Evolutionary conservation across 2,329 filamentous ascomycete species (phyloP), one percentile per base, ranked within the genome.

Genomic region (Trichoderma aggressivum): DNA sequence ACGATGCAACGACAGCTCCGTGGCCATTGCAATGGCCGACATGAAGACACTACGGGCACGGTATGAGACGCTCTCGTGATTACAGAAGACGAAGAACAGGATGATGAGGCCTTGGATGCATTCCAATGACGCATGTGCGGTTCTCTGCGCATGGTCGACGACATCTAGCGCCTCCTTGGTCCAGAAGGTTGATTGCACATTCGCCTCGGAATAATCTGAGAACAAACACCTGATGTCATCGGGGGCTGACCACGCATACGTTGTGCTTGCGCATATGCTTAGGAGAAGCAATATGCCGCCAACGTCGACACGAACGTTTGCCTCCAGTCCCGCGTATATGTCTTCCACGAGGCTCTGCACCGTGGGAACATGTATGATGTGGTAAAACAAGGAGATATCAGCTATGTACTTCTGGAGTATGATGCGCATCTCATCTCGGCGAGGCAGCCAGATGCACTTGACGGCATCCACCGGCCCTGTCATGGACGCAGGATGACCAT

Each of bases 1-100:
- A 8, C 83, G 75, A 73, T 85, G 82, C 5, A 85, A 58, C 4
- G 77, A 76, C 7, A 83, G 75, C 55, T 82, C 80, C 26, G 79
- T 78, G 0, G 77, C 78, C 56, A 78, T 76, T 7, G 75, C 74
- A 4, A 81, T 74, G 10, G 78, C 75, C 67, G 74, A 74, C 63
- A 75, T 74, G 14, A 80, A 76, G 0, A 82, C 70, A 32, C 73
- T 76, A 18, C 80, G 77, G 24, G 78, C 81, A 0, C 78, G 77
- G 6, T 75, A 73, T 0, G 81, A 81, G 28, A 77, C 76, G 8
- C 81, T 81, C 68, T 82, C 82, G 14, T 80, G 74, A 55, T 82
- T 83, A 68, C 81, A 81, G 2, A 82, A 72, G 7, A 81, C 75
- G 70, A 82, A 81, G 28, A 79, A 77, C 12, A 83, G 68, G 59